phyloP scores from a whole-genome alignment of 2,329 filamentous ascomycete species.

The Fusarium pininemorale region DNA sequence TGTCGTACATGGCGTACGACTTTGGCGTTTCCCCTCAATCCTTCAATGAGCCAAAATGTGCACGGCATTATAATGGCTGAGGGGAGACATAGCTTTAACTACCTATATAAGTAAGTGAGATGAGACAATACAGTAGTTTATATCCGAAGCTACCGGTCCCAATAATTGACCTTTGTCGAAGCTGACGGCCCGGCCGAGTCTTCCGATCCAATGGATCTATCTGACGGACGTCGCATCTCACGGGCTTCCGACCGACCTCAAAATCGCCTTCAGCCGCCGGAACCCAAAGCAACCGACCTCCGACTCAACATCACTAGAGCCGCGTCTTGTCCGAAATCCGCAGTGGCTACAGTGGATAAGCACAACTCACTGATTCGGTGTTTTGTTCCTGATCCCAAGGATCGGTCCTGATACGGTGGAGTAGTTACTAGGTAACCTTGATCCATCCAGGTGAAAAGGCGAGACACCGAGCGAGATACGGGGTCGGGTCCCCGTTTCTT shows the following conservation, averaged over 20 bases:
- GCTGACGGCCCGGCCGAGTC: slow-evolving; percentile 2
- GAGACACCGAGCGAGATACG: slow-evolving; percentile 24
- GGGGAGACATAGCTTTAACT: background rate
- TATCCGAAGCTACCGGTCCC: slow-evolving; percentile 4
- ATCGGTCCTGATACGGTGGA: slow-evolving; percentile 12
- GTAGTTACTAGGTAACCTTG: background rate
- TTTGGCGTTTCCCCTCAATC: background rate
- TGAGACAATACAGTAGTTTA: background rate
- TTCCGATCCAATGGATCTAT: slow-evolving; percentile 9
- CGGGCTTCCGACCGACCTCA: background rate
- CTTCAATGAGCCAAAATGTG: background rate
- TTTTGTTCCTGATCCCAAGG: slow-evolving; percentile 9
- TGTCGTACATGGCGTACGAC: slow-evolving; percentile 11
- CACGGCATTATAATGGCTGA: background rate
- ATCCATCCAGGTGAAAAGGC: slow-evolving; percentile 14
- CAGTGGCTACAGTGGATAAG: slow-evolving; percentile 16
- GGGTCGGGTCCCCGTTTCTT: background rate
- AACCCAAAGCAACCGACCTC: slow-evolving; percentile 14
- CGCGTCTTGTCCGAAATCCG: slow-evolving; percentile 5
- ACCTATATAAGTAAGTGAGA: background rate
- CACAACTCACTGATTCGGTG: background rate
- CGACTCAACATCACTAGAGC: background rate
- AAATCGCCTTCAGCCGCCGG: slow-evolving; percentile 16
- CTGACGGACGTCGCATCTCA: slow-evolving; percentile 10
- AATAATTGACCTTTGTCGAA: background rate